Evolutionary conservation across 495 filamentous ascomycete species (phyloP).

Genomic region (Polyplosphaeria fusca): DNA sequence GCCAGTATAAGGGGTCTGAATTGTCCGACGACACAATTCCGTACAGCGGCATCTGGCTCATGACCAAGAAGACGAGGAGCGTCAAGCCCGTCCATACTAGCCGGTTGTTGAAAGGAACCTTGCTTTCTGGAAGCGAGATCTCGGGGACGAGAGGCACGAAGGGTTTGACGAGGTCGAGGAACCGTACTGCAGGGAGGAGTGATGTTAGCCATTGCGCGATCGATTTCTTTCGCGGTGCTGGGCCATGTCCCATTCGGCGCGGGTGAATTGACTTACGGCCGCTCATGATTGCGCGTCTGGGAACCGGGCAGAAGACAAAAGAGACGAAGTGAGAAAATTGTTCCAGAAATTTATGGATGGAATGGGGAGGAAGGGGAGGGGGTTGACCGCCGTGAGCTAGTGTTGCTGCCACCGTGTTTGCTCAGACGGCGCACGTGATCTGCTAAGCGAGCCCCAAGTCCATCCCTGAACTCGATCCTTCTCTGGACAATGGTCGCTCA

Average conservation of each 20-base stretch:
- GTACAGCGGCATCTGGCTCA: constrained; percentile 92
- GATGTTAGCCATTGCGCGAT: constrained; percentile 24
- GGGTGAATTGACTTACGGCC: constrained; percentile 48
- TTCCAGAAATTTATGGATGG: neutral
- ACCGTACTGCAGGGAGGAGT: constrained; percentile 68
- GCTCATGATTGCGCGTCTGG: constrained; percentile 52
- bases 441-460: constrained; percentile 6
- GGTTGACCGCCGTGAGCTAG: constrained; percentile 11
- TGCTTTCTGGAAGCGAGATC: constrained; percentile 94
- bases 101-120: constrained; percentile 97
- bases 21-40: constrained; percentile 65
- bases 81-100: constrained; percentile 99
- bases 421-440: neutral
- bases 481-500: too few species aligned
- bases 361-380: constrained; percentile 5
- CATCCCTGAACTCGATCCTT: constrained; percentile 16
- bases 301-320: constrained; percentile 14
- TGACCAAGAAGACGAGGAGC: constrained; percentile 96
- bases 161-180: constrained; percentile 98
- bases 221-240: constrained; percentile 9
- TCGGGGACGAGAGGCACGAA: constrained; percentile 98
- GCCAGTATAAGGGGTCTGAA: constrained; percentile 94
- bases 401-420: constrained; percentile 6
- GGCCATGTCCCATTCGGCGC: constrained; percentile 10
- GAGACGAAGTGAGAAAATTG: constrained; percentile 22